Evolutionary conservation across 345 rosid genomes (phyloP).

Genomic region (Aurinia saxatilis): DNA sequence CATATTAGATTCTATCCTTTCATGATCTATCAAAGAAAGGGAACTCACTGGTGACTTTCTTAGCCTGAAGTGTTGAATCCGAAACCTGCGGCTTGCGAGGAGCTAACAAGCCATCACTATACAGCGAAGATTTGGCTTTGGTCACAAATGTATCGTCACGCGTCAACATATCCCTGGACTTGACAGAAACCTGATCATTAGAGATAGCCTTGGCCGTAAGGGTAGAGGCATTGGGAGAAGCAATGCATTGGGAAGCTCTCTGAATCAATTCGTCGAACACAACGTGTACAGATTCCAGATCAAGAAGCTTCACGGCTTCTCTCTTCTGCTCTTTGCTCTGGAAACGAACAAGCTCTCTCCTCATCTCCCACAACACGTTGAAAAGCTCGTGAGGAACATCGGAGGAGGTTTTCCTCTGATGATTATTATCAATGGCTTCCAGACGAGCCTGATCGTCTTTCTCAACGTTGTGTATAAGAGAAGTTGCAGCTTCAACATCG

Average conservation of each 20-base stretch:
- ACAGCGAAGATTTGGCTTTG: conserved; percentile 47
- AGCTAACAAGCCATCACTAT: conserved; percentile 36
- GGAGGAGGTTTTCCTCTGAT: conserved; percentile 34
- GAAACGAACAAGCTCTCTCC: conserved; percentile 39
- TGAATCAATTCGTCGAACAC: conserved; percentile 75
- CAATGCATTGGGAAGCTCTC: conserved; percentile 69
- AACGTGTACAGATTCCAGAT: conserved; percentile 62
- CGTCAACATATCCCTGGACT: conserved; percentile 37
- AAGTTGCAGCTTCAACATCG: conserved; percentile 67
- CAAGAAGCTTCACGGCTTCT: conserved; percentile 64
- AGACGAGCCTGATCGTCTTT: conserved; percentile 63
- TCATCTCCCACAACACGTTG: conserved; percentile 68
- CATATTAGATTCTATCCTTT: too few relatives aligned
- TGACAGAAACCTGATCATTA: conserved; percentile 26
- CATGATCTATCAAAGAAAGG: too few relatives aligned
- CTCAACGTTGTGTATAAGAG: conserved; percentile 59
- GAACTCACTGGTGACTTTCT: conserved; percentile 43
- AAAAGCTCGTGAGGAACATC: conserved; percentile 75
- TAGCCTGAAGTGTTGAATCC: conserved; percentile 52
- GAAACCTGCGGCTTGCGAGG: conserved; percentile 39
- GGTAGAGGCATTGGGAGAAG: conserved; percentile 25
- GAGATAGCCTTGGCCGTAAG: conserved; percentile 4
- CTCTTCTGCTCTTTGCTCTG: conserved; percentile 66
- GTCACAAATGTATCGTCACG: conserved; percentile 72
- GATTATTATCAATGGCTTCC: conserved; percentile 53